These are phyloP conservation scores for Tinospora cordifolia DNA, from an alignment of 164 flowering plant genomes.

Conservation along the genomic window DNA sequence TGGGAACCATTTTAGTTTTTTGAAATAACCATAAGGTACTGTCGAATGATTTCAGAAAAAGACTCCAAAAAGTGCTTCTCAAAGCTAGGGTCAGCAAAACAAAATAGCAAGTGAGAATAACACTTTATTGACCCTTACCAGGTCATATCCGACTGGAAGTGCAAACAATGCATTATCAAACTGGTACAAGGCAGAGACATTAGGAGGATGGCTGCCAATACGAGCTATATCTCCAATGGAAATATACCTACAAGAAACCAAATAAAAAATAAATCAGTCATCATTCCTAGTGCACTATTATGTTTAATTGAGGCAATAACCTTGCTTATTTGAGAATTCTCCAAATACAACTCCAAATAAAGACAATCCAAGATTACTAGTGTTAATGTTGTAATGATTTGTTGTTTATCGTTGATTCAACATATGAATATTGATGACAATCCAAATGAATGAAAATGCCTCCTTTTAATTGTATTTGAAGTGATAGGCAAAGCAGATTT, in stretches of 20 bases:
- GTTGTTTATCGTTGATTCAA: too few relatives aligned
- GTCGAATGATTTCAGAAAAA: not conserved
- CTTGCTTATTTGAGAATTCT: not conserved
- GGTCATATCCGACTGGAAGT: constrained; percentile 77
- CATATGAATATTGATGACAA: too few relatives aligned
- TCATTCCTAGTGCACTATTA: not conserved
- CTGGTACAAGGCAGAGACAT: constrained; percentile 73
- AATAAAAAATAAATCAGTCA: not conserved
- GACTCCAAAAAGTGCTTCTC: not conserved
- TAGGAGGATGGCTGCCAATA: constrained; percentile 76
- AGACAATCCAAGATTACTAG: too few relatives aligned
- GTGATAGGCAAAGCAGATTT: too few relatives aligned
- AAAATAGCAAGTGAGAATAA: not conserved
- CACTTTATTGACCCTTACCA: constrained; percentile 42
- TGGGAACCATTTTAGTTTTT: not conserved
- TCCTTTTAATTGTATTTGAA: too few relatives aligned
- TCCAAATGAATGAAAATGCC: too few relatives aligned
- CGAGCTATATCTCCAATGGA: constrained; percentile 88
- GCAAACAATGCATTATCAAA: constrained; percentile 41
- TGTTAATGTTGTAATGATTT: too few relatives aligned
- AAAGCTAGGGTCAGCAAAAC: not conserved
- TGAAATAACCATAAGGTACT: not conserved
- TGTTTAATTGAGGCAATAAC: not conserved
- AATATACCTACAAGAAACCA: constrained; percentile 51
- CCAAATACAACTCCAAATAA: not conserved